Base-by-base conservation (phyloP, 768 basidiomycete genomes). In the Amyloporia xantha region DNA sequence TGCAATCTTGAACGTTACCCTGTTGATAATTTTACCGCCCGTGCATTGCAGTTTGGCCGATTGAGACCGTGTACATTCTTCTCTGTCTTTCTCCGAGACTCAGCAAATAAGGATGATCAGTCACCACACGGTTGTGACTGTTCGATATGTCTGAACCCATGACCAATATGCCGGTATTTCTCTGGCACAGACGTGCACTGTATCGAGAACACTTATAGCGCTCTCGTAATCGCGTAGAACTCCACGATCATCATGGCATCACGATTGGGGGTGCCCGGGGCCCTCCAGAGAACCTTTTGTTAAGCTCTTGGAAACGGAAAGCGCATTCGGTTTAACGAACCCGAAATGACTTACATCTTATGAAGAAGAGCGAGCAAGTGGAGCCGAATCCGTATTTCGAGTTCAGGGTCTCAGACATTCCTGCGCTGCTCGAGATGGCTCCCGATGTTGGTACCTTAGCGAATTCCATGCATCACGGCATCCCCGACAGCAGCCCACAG, bases 381-480 rank as follows among this genome's bases (percentile, higher is more conserved):
- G 30, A 33, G 15, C 30, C 30, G 30, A 33, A 33, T 33, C n/a
- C n/a, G 30, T 33, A 15, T 33, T 33, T 33, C 30, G 9, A 7
- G 15, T 7, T 15, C 7, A 33, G 30, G 30, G 30, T 33, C 30
- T 15, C 30, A 33, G n/a, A 19, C n/a, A 24, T 27, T n/a, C 28
- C 42, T 24, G 42, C 6, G 28, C 21, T 17, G 42, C 26, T 21
- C 24, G 24, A 25, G 19, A 15, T 6, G 26, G 21, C 17, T 33
- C 44, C 44, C 7, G 15, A n/a, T 44, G 48, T 41, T 49, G 48
- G 49, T 44, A 50, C 44, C 49, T 50, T 41, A 11, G 33, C 38
- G 33, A 19, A 43, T 55, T 53, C 54, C 54, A 51, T 53, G 52
- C 57, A 55, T 58, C 50, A 58, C 54, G 54, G 57, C 54, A 55